A percentile compares a stretch with the other conserved stretches of the same genome.
Conservation (phyloP, 2,329 filamentous ascomycete genomes). For the Colletotrichum spinosum region DNA sequence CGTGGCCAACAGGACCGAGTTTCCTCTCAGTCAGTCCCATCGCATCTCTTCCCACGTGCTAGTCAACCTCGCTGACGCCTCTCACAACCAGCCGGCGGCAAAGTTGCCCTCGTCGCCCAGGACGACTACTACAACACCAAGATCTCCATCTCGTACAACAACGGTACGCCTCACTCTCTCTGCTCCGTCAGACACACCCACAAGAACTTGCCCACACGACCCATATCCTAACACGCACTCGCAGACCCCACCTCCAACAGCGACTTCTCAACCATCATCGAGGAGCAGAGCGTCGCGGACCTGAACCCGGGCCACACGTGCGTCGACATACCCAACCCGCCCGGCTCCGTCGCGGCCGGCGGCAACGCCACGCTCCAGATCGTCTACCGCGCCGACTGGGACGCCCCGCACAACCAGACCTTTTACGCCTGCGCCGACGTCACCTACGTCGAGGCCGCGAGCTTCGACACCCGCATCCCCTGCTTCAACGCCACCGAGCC, state of each 20-base stretch:
- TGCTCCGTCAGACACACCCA: too few relatives aligned
- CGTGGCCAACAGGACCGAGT: conserved; percentile 60
- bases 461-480: conserved; percentile 43
- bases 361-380: conserved; percentile 55
- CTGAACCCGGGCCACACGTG: conserved; percentile 55
- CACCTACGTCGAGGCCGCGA: conserved; percentile 46
- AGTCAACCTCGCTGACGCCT: too few relatives aligned
- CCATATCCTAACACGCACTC: too few relatives aligned
- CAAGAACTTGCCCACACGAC: too few relatives aligned
- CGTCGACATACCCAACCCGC: conserved; percentile 45
- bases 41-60: too few relatives aligned
- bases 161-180: conserved; percentile 49
- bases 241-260: conserved; percentile 45
- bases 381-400: conserved; percentile 51
- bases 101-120: conserved; percentile 62
- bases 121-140: conserved; percentile 64
- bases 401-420: conserved; percentile 48
- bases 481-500: conserved; percentile 50
- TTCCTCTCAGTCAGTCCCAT: conserved; percentile 57
- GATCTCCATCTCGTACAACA: conserved; percentile 62
- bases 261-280: conserved; percentile 49
- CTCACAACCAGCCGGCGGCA: conserved; percentile 56
- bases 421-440: conserved; percentile 56
- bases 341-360: conserved; percentile 44
- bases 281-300: conserved; percentile 43